phyloP scores from a whole-genome alignment of 192 early-diverging fungal species.

The Globomyces pollinis-pini region DNA sequence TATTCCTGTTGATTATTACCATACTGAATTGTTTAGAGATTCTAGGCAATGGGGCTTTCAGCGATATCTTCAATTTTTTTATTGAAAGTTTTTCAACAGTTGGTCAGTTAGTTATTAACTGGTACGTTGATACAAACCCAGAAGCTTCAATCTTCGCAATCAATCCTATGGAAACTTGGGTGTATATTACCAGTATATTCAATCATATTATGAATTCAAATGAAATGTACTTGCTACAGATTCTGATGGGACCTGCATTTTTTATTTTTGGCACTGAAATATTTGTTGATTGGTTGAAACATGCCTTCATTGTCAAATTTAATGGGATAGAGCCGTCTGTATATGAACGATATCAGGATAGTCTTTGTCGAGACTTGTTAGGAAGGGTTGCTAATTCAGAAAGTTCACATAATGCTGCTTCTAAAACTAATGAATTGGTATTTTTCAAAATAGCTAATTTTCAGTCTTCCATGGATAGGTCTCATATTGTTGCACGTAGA shows the following conservation, averaged over 20 bases:
- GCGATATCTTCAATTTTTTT: constrained; percentile 14
- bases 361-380: constrained; percentile 80
- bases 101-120: background rate
- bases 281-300: constrained; percentile 95
- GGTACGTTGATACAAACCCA: background rate
- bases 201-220: constrained; percentile 4
- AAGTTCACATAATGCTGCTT: background rate
- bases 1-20: constrained; percentile 85
- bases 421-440: constrained; percentile 6
- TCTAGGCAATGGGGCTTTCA: constrained; percentile 25
- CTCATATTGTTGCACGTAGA: constrained; percentile 65
- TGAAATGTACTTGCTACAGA: background rate
- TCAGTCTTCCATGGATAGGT: constrained; percentile 46
- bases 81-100: background rate
- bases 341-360: constrained; percentile 79
- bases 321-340: constrained; percentile 85
- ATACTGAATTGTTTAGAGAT: constrained; percentile 86
- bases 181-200: background rate
- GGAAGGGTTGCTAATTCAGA: constrained; percentile 10
- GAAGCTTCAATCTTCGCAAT: background rate
- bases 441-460: too few relatives aligned
- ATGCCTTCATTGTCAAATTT: constrained; percentile 97
- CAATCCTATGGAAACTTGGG: background rate
- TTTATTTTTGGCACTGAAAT: constrained; percentile 85
- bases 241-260: constrained; percentile 66